Conservation (phyloP, 148 eudicot genomes). For the Fagopyrum esculentum region DNA sequence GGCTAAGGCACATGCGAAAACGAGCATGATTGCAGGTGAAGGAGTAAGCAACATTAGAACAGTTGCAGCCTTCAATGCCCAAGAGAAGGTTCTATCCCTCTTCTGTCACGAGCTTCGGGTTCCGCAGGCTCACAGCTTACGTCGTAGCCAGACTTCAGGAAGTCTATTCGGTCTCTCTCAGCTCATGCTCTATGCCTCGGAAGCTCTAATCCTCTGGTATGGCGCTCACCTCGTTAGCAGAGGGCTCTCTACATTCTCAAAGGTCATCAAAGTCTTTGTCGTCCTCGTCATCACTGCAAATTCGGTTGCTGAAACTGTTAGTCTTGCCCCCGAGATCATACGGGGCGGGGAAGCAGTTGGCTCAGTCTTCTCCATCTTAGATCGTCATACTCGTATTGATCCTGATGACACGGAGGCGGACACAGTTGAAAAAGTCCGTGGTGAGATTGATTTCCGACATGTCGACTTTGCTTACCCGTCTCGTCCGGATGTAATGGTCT, state of each 20-base stretch:
- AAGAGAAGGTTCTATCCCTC: conserved; percentile 74
- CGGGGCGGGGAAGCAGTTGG: conserved; percentile 96
- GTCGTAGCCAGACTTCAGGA: conserved; percentile 72
- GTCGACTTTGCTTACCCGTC: conserved; percentile 93
- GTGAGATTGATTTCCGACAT: conserved; percentile 89
- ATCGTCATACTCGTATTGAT: conserved; percentile 69
- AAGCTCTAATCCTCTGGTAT: conserved; percentile 94
- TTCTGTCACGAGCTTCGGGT: conserved; percentile 61
- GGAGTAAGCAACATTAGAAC: conserved; percentile 97
- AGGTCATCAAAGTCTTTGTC: conserved; percentile 88
- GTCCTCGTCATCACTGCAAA: conserved; percentile 94
- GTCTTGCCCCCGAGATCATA: conserved; percentile 95
- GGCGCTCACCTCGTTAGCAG: conserved; percentile 84
- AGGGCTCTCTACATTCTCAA: conserved; percentile 86
- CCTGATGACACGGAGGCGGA: conserved; percentile 89
- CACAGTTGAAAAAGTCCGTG: conserved; percentile 59
- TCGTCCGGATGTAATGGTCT: conserved; percentile 72
- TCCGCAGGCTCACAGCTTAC: conserved; percentile 68
- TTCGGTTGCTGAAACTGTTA: conserved; percentile 95
- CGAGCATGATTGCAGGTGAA: conserved; percentile 99
- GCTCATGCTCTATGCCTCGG: conserved; percentile 85
- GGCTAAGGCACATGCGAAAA: conserved; percentile 97
- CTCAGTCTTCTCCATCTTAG: conserved; percentile 76
- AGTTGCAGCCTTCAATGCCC: conserved; percentile 97
- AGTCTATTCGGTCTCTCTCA: conserved; percentile 90